Percentiles rank a stretch among this genome's conserved stretches.
phyloP scores from a whole-genome alignment of 1,284 basidiomycete species.

The Ganoderma lingzhi region DNA sequence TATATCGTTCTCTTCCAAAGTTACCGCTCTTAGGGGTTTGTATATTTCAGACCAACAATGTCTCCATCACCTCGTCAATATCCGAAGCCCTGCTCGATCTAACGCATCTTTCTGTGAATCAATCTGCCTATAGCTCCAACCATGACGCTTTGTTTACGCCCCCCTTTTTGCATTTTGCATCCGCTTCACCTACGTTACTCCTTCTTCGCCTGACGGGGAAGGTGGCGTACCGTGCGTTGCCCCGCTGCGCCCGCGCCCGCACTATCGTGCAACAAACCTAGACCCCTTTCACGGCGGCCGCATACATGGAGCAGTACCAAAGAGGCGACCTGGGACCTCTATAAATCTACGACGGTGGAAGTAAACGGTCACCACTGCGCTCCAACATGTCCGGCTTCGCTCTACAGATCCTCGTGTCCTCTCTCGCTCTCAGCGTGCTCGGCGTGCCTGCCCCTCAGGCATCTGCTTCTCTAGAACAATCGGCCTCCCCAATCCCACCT shows the following conservation, averaged over 20 bases:
- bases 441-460: neutral
- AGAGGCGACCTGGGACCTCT: neutral
- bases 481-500: neutral
- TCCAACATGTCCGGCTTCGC: conserved; percentile 17
- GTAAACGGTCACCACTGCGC: neutral
- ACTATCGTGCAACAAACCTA: neutral
- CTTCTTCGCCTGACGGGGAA: neutral
- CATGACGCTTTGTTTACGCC: neutral
- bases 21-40: neutral
- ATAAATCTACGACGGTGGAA: neutral
- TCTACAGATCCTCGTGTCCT: neutral
- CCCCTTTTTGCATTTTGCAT: neutral
- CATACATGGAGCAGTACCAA: neutral
- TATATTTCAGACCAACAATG: neutral
- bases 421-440: neutral
- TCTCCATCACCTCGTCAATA: neutral
- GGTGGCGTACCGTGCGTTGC: neutral
- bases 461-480: neutral
- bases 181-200: neutral
- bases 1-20: no score
- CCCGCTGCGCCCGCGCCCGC: no score
- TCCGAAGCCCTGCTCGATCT: neutral
- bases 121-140: neutral
- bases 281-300: neutral
- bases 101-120: neutral